phyloP scores from a whole-genome alignment of 2,329 filamentous ascomycete genomes.

The Sclerotinia nivalis region DNA sequence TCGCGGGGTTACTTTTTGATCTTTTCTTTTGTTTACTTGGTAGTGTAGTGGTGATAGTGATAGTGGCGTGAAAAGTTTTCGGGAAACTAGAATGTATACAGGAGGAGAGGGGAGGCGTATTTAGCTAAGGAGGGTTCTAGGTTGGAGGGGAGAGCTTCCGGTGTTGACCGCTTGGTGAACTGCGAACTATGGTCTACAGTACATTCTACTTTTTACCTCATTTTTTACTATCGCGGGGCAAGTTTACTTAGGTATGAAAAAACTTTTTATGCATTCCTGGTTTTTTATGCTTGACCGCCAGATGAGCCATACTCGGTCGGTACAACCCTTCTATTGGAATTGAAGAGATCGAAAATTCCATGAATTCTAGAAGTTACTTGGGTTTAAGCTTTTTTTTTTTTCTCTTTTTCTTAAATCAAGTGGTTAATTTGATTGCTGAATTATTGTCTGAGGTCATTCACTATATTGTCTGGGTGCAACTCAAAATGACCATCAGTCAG shows the following conservation, averaged over 20 bases:
- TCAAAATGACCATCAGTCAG: background rate
- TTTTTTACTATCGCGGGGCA: constrained; percentile 10
- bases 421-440: background rate
- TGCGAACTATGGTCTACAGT: background rate
- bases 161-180: constrained; percentile 3
- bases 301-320: constrained; percentile 3
- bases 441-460: background rate
- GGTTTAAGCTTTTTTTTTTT: background rate
- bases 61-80: constrained; percentile 8
- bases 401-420: background rate
- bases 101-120: background rate
- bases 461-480: background rate
- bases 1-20: constrained; percentile 5
- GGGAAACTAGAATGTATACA: background rate
- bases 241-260: constrained; percentile 10
- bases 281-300: constrained; percentile 6
- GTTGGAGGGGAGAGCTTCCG: constrained; percentile 9
- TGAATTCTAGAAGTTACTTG: background rate
- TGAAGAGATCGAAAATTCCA: background rate
- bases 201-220: background rate
- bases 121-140: constrained; percentile 1
- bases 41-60: background rate
- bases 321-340: background rate
- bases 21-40: constrained; percentile 1
- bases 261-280: constrained; percentile 1